These are phyloP conservation scores for Hericium rajendrae DNA, from an alignment of 768 basidiomycete genomes.

Conservation along the genomic window DNA sequence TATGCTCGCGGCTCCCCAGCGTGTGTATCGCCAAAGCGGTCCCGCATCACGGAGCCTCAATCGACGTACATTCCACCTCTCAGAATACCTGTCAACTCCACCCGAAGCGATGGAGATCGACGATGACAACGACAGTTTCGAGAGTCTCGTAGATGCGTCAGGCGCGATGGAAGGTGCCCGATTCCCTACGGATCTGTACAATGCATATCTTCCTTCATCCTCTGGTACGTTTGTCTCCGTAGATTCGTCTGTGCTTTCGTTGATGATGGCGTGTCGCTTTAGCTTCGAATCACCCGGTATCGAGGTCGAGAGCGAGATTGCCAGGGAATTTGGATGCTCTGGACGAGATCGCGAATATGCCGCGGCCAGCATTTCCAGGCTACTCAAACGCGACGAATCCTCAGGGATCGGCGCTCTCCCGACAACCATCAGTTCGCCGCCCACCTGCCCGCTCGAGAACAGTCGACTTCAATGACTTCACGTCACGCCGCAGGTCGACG, in stretches of 20 bases:
- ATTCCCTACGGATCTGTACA: slow-evolving; percentile 52
- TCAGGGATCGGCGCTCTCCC: slow-evolving; percentile 27
- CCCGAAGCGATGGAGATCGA: slow-evolving; percentile 49
- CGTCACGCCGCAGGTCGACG: slow-evolving; percentile 49
- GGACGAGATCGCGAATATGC: too few species aligned
- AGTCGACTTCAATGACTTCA: slow-evolving; percentile 67
- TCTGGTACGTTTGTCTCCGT: too few species aligned
- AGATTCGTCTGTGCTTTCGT: too few species aligned
- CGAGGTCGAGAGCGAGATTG: too few species aligned
- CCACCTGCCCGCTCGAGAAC: slow-evolving; percentile 37
- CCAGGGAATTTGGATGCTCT: too few species aligned
- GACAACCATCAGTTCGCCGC: slow-evolving; percentile 56
- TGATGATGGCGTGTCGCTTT: too few species aligned
- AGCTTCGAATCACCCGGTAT: too few species aligned
- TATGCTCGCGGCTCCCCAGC: slow-evolving; percentile 41
- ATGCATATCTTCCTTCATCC: slow-evolving; percentile 37
- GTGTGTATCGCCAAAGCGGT: slow-evolving; percentile 37
- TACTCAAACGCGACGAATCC: background rate
- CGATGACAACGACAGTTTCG: slow-evolving; percentile 61
- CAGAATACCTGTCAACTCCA: slow-evolving; percentile 44
- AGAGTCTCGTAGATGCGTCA: slow-evolving; percentile 30
- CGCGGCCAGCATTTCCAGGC: background rate
- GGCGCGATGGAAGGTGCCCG: slow-evolving; percentile 43
- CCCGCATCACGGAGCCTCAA: background rate
- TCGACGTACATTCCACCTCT: slow-evolving; percentile 25